Percentiles rank a stretch among this genome's conserved stretches.
phyloP scores from a whole-genome alignment of 108 stramenopile genomes.

The Bacterosira constricta region DNA sequence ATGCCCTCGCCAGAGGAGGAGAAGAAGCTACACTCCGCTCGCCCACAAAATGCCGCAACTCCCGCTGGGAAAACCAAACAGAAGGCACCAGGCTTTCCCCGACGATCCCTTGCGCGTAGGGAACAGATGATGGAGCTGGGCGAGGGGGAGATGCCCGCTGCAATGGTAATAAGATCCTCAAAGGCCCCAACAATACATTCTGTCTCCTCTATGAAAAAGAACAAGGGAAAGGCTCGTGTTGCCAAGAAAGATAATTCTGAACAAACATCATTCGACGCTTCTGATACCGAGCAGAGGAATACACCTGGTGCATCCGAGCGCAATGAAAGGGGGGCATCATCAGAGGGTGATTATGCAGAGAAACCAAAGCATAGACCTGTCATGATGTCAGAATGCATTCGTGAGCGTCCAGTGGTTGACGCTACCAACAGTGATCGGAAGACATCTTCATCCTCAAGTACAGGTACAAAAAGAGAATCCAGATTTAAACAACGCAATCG shows the following conservation, averaged over 20 bases:
- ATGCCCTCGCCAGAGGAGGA: constrained; percentile 27
- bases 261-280: not conserved
- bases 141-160: constrained; percentile 69
- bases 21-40: not conserved
- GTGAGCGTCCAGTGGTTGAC: constrained; percentile 32
- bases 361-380: constrained; percentile 17
- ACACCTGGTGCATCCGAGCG: not conserved
- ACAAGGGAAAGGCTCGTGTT: not conserved
- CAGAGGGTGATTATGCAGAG: not conserved
- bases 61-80: constrained; percentile 3
- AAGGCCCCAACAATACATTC: constrained; percentile 38
- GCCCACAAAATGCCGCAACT: not conserved
- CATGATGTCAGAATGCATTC: constrained; percentile 40
- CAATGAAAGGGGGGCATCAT: not conserved
- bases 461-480: constrained; percentile 36
- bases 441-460: constrained; percentile 2
- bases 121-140: constrained; percentile 63
- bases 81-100: constrained; percentile 38
- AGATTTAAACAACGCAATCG: constrained; percentile 45
- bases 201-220: constrained; percentile 16
- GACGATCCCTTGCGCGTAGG: constrained; percentile 43
- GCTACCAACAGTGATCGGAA: not conserved
- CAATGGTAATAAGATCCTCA: constrained; percentile 62
- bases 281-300: not conserved
- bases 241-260: not conserved